Evolutionary conservation across 2,329 filamentous ascomycete species (phyloP).

Genomic region (Exutisphaerella laricina): DNA sequence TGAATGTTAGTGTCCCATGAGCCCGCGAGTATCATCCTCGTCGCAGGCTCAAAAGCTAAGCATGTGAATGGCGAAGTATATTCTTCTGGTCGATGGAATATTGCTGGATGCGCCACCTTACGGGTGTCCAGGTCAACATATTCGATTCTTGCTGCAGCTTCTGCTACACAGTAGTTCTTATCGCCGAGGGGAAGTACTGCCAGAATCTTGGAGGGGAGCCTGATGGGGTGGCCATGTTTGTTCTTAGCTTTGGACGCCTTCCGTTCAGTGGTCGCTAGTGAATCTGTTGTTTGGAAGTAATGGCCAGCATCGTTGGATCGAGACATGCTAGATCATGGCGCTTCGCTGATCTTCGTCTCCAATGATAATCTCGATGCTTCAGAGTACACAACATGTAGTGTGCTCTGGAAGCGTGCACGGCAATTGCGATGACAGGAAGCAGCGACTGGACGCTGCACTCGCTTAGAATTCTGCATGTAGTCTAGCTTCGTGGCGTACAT

Average conservation of each 20-base stretch:
- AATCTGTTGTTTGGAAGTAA: slow-evolving; percentile 82
- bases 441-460: too few relatives aligned
- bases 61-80: slow-evolving; percentile 83
- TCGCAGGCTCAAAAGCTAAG: slow-evolving; percentile 55
- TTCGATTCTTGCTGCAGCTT: slow-evolving; percentile 76
- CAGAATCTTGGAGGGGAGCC: slow-evolving; percentile 78
- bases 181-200: slow-evolving; percentile 57
- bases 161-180: slow-evolving; percentile 65
- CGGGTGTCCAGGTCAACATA: slow-evolving; percentile 70
- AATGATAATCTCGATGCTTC: not conserved
- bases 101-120: too few relatives aligned
- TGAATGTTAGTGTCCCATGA: slow-evolving; percentile 94
- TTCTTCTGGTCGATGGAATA: too few relatives aligned
- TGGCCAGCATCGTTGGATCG: slow-evolving; percentile 67
- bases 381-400: too few relatives aligned
- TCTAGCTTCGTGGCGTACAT: too few relatives aligned
- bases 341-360: not conserved
- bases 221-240: slow-evolving; percentile 73
- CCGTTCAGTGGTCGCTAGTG: slow-evolving; percentile 49
- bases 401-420: too few relatives aligned
- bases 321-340: slow-evolving; percentile 45
- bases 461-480: too few relatives aligned
- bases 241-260: slow-evolving; percentile 73
- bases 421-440: too few relatives aligned
- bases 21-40: slow-evolving; percentile 67